These are phyloP conservation scores for Rhododendron ferrugineum DNA, from an alignment of 148 eudicot genomes.

Conservation along the genomic window DNA sequence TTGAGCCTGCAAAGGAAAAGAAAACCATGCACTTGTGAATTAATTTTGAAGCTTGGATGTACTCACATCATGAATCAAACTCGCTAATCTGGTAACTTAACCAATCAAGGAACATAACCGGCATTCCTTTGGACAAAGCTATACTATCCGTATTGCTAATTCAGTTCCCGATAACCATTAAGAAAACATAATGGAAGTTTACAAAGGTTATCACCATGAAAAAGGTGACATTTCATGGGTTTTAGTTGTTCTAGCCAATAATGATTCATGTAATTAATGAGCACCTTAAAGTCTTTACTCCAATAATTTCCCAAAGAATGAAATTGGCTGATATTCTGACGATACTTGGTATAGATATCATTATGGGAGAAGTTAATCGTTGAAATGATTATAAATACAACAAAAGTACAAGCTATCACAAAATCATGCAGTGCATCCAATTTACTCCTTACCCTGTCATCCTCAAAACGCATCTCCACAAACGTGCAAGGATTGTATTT, in stretches of 20 bases:
- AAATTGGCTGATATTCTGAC: no score
- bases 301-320: background rate
- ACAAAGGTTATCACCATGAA: background rate
- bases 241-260: background rate
- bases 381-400: no score
- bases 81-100: background rate
- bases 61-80: background rate
- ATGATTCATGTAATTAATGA: background rate
- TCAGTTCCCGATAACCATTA: background rate
- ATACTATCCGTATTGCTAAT: background rate
- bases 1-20: slow-evolving; percentile 21
- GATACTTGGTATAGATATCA: no score
- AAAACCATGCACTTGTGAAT: background rate
- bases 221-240: background rate
- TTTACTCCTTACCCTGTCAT: slow-evolving; percentile 28
- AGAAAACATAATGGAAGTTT: background rate
- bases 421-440: background rate
- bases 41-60: background rate
- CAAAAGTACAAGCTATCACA: background rate
- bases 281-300: background rate
- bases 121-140: background rate
- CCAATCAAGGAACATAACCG: background rate
- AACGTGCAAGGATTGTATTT: slow-evolving; percentile 25
- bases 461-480: slow-evolving; percentile 28
- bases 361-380: no score